phyloP scores from a whole-genome alignment of 306 rosid genomes.

The Medicago truncatula region DNA sequence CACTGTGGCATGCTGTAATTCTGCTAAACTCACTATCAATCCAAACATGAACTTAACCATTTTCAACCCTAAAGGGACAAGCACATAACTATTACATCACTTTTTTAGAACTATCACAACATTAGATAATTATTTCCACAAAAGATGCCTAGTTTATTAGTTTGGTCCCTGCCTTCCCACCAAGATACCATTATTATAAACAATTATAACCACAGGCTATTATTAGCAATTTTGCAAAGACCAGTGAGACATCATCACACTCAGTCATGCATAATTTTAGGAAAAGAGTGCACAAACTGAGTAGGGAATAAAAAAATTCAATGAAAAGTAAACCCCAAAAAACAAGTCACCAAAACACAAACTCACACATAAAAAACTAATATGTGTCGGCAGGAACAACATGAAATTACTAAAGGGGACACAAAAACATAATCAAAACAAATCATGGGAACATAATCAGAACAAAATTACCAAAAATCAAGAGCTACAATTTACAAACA shows the following conservation, averaged over 20 bases:
- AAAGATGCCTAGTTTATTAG: conserved; percentile 4
- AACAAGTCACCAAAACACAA: neutral
- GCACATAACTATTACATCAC: conserved; percentile 14
- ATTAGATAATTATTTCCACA: conserved; percentile 1
- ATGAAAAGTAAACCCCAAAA: conserved; percentile 22
- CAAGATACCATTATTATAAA: neutral
- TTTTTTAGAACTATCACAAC: conserved; percentile 10
- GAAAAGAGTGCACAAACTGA: conserved; percentile 32
- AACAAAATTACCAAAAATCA: conserved; percentile 32
- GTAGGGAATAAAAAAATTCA: conserved; percentile 8
- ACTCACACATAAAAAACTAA: neutral
- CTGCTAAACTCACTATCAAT: neutral
- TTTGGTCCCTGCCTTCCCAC: neutral
- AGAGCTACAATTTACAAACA: neutral
- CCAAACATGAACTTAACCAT: neutral
- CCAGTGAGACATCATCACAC: conserved; percentile 12
- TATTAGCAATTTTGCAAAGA: conserved; percentile 17
- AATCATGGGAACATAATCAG: conserved; percentile 31
- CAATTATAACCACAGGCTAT: conserved; percentile 25
- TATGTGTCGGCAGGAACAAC: conserved; percentile 34
- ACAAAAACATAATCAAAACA: conserved; percentile 26
- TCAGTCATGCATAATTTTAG: conserved; percentile 29
- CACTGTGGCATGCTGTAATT: neutral
- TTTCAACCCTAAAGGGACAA: conserved; percentile 25
- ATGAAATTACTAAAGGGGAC: neutral